Base-by-base conservation (phyloP, 495 filamentous ascomycete genomes). In the Gamarada debralockiae region DNA sequence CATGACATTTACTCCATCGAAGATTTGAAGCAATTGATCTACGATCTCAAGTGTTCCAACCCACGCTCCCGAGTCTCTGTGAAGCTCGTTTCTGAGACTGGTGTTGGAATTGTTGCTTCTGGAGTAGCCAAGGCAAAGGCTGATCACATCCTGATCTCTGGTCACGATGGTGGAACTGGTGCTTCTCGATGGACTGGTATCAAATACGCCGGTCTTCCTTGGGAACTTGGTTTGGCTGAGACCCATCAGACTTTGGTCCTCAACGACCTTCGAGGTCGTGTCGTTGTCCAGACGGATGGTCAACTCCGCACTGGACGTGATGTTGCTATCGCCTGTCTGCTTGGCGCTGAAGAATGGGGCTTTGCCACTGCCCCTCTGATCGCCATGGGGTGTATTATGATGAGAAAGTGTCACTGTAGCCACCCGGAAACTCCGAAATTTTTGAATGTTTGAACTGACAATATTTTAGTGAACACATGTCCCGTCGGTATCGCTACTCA, bases 1-100 rank as follows among this genome's bases (percentile, higher is more conserved):
- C 93, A 99, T 78, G 93, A 99, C 65, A 99, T 99, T 60, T 99
- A 99, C 77, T 95, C 89, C 22, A 99, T 99, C 53, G 93, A 99
- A 65, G 93, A 99, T 76, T 66, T 99, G 57, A 99, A 99, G 77
- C 93, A 99, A 65, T 80, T 99, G 42, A 97, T 99, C 63, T 98
- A 98, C 68, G 93, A 98, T 70, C 79, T 97, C 40, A 98, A 98
- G 71, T 97, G 92, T 74, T 90, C 92, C 20, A 97, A 95, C 71
- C 93, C 95, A 53, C 86, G 93, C 47, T 82, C 93, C 49, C 84
- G 93, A 57, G 82, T 98, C n/a, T 98, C 93, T 8, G 93, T 98
- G 59, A 98, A 98, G 79, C 86, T 98, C 42, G 93, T 98, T 20
- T 98, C 93, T 25, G 93, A 98, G 73, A 95, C 92, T 53, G 93